Evolutionary conservation across 768 basidiomycete genomes (phyloP).

Genomic region (Hypholoma sublateritium): DNA sequence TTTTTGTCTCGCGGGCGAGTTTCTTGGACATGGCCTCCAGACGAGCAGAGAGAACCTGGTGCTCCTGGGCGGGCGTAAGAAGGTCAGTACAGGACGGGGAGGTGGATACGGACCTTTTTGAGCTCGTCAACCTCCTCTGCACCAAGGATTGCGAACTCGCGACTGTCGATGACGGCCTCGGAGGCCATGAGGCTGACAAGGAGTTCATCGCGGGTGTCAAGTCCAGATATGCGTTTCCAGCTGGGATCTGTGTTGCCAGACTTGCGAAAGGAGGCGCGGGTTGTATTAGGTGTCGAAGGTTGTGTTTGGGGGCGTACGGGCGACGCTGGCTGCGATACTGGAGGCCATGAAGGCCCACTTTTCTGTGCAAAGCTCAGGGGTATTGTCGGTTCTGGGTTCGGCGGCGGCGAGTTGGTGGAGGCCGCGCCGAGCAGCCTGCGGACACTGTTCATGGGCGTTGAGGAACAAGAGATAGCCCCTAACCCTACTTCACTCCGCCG

Average conservation of each 20-base stretch:
- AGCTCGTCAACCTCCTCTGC: slow-evolving; percentile 50
- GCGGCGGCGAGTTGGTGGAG: slow-evolving; percentile 28
- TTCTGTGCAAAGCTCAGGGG: slow-evolving; percentile 19
- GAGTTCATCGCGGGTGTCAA: slow-evolving; percentile 77
- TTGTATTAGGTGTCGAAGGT: slow-evolving; percentile 32
- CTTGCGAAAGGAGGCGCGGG: slow-evolving; percentile 31
- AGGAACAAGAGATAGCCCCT: slow-evolving; percentile 1
- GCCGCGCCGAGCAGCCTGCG: slow-evolving; percentile 59
- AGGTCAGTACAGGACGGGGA: not conserved
- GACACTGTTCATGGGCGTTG: slow-evolving; percentile 63
- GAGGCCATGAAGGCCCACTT: slow-evolving; percentile 44
- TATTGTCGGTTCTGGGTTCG: slow-evolving; percentile 14
- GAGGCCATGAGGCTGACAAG: slow-evolving; percentile 88
- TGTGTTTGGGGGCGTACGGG: slow-evolving; percentile 42
- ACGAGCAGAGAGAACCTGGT: slow-evolving; percentile 66
- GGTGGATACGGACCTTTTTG: slow-evolving; percentile 40
- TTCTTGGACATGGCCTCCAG: slow-evolving; percentile 69
- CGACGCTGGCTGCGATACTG: slow-evolving; percentile 33
- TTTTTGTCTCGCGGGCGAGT: slow-evolving; percentile 79
- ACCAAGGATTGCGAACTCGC: slow-evolving; percentile 73
- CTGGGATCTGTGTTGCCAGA: slow-evolving; percentile 34
- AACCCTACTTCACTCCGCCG: slow-evolving; percentile 13
- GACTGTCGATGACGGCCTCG: slow-evolving; percentile 92
- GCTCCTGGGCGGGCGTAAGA: slow-evolving; percentile 44
- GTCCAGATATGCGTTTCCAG: slow-evolving; percentile 43